Conservation (phyloP, 2,329 filamentous ascomycete species). For the Rugonectria rugulosa region DNA sequence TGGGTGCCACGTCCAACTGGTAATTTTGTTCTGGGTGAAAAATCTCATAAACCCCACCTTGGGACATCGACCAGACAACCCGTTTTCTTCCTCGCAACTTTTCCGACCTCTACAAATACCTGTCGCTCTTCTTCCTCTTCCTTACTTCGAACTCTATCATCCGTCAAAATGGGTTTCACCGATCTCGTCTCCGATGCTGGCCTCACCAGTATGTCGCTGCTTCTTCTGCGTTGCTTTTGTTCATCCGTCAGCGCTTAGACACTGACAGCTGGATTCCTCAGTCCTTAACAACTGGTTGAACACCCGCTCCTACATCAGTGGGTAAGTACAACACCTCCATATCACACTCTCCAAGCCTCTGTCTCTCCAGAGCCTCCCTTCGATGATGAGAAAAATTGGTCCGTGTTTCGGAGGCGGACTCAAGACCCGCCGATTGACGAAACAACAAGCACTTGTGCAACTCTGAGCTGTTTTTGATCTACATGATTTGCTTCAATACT, state of each 20-base stretch:
- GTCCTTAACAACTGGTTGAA: constrained; percentile 77
- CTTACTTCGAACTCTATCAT: constrained; percentile 35
- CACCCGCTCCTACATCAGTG: constrained; percentile 82
- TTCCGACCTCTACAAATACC: constrained; percentile 42
- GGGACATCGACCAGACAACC: constrained; percentile 48
- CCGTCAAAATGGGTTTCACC: constrained; percentile 71
- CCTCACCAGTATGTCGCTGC: constrained; percentile 52
- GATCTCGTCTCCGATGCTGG: constrained; percentile 73
- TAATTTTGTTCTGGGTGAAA: constrained; percentile 43
- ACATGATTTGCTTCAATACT: constrained; percentile 7
- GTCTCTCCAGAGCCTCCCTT: constrained; percentile 10
- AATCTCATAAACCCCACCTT: constrained; percentile 53
- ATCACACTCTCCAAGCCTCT: not conserved
- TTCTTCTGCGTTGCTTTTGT: constrained; percentile 35
- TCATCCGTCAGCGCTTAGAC: constrained; percentile 38
- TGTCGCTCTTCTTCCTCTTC: constrained; percentile 31
- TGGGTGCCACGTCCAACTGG: constrained; percentile 34
- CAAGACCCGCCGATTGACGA: constrained; percentile 91
- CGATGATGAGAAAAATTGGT: constrained; percentile 86
- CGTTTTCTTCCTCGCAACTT: constrained; percentile 42
- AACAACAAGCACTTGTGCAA: constrained; percentile 75
- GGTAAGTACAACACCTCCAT: constrained; percentile 64
- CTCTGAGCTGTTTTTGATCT: constrained; percentile 64
- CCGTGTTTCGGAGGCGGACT: constrained; percentile 93
- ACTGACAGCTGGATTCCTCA: constrained; percentile 51